These are phyloP conservation scores for Chionographis japonica DNA, from an alignment of 106 monocot genomes.

Conservation along the genomic window DNA sequence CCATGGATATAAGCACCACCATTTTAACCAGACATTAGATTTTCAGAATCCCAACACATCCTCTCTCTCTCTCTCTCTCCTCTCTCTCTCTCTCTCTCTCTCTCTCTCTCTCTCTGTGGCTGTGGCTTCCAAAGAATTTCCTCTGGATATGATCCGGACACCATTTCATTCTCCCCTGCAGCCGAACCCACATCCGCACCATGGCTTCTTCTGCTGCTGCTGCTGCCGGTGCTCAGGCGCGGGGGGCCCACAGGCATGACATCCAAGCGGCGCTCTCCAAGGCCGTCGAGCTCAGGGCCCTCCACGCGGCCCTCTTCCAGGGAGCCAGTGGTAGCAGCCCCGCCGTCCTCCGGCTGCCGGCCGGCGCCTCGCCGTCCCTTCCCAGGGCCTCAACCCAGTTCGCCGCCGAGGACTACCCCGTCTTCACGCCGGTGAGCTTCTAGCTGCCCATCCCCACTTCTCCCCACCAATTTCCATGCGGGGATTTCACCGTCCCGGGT, in stretches of 20 bases:
- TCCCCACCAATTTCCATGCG: background rate
- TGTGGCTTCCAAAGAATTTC: background rate
- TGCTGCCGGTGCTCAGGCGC: constrained; percentile 2
- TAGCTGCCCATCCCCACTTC: background rate
- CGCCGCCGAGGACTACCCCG: constrained; percentile 77
- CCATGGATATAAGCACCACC: too few species aligned
- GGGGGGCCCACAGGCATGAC: constrained; percentile 42
- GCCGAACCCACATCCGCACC: background rate
- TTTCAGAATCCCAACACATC: constrained; percentile 6
- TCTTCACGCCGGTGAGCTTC: constrained; percentile 78
- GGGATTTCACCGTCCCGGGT: background rate
- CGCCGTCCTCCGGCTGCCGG: constrained; percentile 26
- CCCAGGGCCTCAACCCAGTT: constrained; percentile 33
- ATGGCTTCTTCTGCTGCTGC: constrained; percentile 35
- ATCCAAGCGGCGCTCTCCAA: constrained; percentile 76
- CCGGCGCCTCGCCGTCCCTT: constrained; percentile 41
- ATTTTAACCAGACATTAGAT: background rate
- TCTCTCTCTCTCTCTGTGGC: constrained; percentile 3
- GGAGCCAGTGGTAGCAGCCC: constrained; percentile 38
- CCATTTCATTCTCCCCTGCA: background rate
- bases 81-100: background rate
- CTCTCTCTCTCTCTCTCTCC: constrained; percentile 5
- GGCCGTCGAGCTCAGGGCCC: constrained; percentile 69
- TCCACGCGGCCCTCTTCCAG: constrained; percentile 76
- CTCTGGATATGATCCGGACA: constrained; percentile 11